Base-by-base conservation (phyloP, 495 filamentous ascomycete species). In the Saxispiralis lemnorum region DNA sequence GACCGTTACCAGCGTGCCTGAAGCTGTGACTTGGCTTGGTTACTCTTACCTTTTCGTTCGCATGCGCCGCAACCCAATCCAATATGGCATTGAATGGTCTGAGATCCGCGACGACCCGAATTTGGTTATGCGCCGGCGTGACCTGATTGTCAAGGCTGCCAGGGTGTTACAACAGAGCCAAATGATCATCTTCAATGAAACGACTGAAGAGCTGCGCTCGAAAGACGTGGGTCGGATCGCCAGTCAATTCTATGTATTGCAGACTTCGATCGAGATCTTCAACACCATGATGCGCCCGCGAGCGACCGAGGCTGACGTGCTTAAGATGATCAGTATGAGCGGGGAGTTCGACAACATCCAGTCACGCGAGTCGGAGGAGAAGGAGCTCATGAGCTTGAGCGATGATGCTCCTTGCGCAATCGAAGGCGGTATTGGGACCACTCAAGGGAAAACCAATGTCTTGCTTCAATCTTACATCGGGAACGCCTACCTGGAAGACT, bases 291-390 rank as follows among this genome's bases (percentile, higher is more conserved):
- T 99, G 88, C 69, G 72, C 17, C 75, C 82, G 12, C 68, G 67
- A 10, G 74, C 84, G 6, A 79, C 77, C 1, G 92, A 95, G 62
- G 82, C 83, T 15, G 88, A 96, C 56, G 76, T 93, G 20, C 65
- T 99, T 20, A 76, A 76, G 48, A 95, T 96, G 86, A 84, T 99
- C 53, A 84, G 83, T 56, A 78, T 84, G 73, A 92, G 84, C 51
- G 85, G 85, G 36, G 89, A 99, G 63, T 99, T 99, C 48, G 82
- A 95, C 60, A 93, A 96, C 46, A 87, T 99, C 42, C 86, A 94
- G 58, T 79, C 79, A 6, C 66, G 89, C 31, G 92, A 99, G 30
- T 88, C 53, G 42, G 89, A 99, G 56, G 71, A 76, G 7, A 73
- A 78, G 39, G 89, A 96, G 58, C 66, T 99, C 9, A 63, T 65